Base-by-base conservation (phyloP, 192 early-diverging fungal genomes). In the Linnemannia hyalina region DNA sequence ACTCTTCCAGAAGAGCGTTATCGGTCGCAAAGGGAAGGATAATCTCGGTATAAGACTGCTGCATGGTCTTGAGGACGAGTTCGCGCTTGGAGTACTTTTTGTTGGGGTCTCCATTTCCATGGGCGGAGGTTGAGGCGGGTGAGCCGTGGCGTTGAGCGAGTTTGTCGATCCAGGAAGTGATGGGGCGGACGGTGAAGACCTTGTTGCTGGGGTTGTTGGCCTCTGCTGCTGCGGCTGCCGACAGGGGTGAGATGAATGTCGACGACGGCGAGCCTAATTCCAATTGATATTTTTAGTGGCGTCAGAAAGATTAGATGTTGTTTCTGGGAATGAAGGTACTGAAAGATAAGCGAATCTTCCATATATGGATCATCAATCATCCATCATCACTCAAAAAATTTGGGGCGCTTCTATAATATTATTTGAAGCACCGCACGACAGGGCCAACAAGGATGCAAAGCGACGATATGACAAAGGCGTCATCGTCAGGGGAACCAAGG, bases 1-100 rank as follows among this genome's bases (percentile, higher is more conserved):
- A 99, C 38, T 96, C 93, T 26, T 97, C 96, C 46, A 93, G 82
- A 57, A 97, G 88, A 20, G 89, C 86, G 23, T 95, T 93, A 54
- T 96, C 92, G 76, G 91, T 93, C 77, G 93, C 91, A 85, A 99
- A 97, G 0, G 94, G 95, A 46, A 99, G 85, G 68, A 91, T 93
- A 9, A 94, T 93, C 75, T 97, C 94, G 40, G 95, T 93, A 82
- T 96, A 97, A 47, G 92, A 93, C 74, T 96, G 92, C 47, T 89
- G 84, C 89, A 96, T 94, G 72, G 81, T 89, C 82, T 92, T 94
- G 38, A 90, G 77, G 7, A 92, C 90, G 46, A 94, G 78, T 1
- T 84, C 57, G 46, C 78, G 47, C 60, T 81, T 74, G 29, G 77
- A 42, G 54, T 81, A 81, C 44, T 71, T 77, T 7, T 74, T 57